Evolutionary conservation across 179 eudicot species (phyloP).

Genomic region (Silene vulgaris): DNA sequence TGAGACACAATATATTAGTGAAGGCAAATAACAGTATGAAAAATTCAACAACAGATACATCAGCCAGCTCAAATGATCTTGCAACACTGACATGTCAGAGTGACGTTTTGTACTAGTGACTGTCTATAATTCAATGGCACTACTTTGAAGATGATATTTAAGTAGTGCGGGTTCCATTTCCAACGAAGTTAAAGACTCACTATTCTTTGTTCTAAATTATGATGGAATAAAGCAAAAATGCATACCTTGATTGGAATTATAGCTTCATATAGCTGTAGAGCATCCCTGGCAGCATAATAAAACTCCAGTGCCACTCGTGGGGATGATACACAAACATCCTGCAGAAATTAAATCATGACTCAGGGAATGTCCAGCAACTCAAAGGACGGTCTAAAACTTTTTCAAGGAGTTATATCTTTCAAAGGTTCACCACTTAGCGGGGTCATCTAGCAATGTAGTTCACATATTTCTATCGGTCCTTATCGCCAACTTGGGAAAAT

Average conservation of each 20-base stretch:
- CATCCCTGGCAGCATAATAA: slow-evolving; percentile 90
- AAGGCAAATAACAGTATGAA: not conserved
- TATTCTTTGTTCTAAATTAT: too few species aligned
- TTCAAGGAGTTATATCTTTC: not conserved
- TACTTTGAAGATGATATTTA: too few species aligned
- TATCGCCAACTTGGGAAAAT: not conserved
- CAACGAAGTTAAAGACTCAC: too few species aligned
- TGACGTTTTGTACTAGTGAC: too few species aligned
- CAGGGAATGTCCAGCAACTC: not conserved
- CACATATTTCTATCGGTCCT: not conserved
- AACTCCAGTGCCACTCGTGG: slow-evolving; percentile 79
- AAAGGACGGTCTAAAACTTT: not conserved
- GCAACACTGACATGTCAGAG: too few species aligned
- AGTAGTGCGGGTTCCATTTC: too few species aligned
- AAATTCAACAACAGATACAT: not conserved
- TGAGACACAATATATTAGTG: slow-evolving; percentile 25
- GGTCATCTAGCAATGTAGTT: not conserved
- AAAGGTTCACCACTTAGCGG: not conserved
- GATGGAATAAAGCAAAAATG: slow-evolving; percentile 7
- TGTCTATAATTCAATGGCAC: too few species aligned
- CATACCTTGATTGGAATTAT: slow-evolving; percentile 85
- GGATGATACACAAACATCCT: slow-evolving; percentile 92
- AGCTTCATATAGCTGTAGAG: slow-evolving; percentile 77
- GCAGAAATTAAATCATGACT: slow-evolving; percentile 26
- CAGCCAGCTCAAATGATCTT: not conserved